Conservation (phyloP, 169 alveolate genomes). For the Cryptosporidium tyzzeri region DNA sequence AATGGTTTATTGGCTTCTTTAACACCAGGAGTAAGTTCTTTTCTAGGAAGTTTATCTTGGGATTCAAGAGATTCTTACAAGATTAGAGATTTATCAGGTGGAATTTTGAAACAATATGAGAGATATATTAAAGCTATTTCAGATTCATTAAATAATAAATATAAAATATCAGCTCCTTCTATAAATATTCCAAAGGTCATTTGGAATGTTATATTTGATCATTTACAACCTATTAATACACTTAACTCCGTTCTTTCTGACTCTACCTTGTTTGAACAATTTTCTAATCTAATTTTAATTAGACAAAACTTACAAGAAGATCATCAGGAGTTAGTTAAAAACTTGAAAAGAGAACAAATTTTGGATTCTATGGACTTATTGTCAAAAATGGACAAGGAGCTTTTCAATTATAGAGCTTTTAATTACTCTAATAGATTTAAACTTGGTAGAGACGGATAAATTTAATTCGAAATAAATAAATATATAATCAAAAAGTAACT, state of each 20-base stretch:
- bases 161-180: not conserved
- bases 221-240: slow-evolving; percentile 10
- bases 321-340: not conserved
- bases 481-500: not conserved
- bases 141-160: not conserved
- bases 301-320: not conserved
- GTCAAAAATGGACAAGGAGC: slow-evolving; percentile 22
- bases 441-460: not conserved
- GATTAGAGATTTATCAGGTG: not conserved
- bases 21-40: not conserved
- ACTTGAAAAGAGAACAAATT: not conserved
- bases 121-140: slow-evolving; percentile 2
- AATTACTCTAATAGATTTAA: slow-evolving; percentile 30
- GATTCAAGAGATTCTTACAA: not conserved
- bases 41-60: not conserved
- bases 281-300: not conserved
- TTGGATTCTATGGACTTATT: not conserved
- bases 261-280: slow-evolving; percentile 14
- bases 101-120: not conserved
- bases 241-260: slow-evolving; percentile 1
- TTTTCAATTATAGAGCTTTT: slow-evolving; percentile 33
- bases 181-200: slow-evolving; percentile 15
- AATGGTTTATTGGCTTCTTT: not conserved
- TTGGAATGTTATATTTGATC: slow-evolving; percentile 64
- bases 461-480: not conserved